Percentiles rank a stretch among this genome's conserved stretches.
Evolutionary conservation across 2,329 filamentous ascomycete species (phyloP).

Genomic region (Penicillium sp.): DNA sequence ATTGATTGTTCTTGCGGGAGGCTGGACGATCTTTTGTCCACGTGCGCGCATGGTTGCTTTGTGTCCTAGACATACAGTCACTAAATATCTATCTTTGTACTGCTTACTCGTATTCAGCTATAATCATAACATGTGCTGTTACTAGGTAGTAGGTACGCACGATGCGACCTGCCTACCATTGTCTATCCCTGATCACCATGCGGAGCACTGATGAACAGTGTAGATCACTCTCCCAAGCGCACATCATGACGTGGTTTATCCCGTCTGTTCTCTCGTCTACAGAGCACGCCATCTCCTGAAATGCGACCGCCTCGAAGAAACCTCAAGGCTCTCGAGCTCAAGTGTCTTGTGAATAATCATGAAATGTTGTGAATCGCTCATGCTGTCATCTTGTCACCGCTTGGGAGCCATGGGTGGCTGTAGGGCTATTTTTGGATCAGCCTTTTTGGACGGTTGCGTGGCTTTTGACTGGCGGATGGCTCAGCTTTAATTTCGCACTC

Average conservation of each 20-base stretch:
- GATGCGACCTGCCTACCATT: neutral
- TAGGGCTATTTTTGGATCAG: slow-evolving; percentile 14
- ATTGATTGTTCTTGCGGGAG: neutral
- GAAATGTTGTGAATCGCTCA: neutral
- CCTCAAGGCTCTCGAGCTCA: neutral
- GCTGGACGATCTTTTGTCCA: neutral
- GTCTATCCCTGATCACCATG: slow-evolving; percentile 10
- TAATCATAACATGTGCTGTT: neutral
- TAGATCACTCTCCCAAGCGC: slow-evolving; percentile 1
- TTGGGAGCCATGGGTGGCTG: neutral
- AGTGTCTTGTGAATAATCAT: neutral
- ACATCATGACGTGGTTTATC: slow-evolving; percentile 7
- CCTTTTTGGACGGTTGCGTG: slow-evolving; percentile 1
- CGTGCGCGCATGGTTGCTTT: neutral
- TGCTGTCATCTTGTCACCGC: slow-evolving; percentile 4
- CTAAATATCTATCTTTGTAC: neutral
- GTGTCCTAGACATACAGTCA: neutral
- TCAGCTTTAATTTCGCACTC: neutral
- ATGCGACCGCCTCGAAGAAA: neutral
- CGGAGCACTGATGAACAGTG: slow-evolving; percentile 8
- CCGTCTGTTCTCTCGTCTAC: neutral
- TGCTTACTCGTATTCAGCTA: neutral
- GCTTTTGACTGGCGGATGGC: slow-evolving; percentile 1
- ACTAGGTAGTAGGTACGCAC: too few species aligned
- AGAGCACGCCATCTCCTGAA: neutral